Conservation (phyloP, 306 rosid species). For the Phaseolus lunatus region DNA sequence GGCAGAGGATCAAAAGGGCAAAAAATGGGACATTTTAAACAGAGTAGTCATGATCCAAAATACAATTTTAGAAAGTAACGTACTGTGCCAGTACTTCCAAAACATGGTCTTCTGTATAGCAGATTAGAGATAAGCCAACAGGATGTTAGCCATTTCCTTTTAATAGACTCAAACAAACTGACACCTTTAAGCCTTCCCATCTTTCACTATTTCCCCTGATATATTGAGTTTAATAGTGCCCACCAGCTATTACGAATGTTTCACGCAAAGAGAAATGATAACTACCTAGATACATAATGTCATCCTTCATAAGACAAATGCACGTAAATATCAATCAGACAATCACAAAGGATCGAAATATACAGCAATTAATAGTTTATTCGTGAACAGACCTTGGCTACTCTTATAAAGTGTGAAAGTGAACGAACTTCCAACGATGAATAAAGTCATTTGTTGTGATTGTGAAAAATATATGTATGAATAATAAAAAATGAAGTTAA, state of each 20-base stretch:
- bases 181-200: slow-evolving; percentile 19
- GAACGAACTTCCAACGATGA: background rate
- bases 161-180: background rate
- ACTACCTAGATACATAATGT: background rate
- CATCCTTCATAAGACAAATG: slow-evolving; percentile 18
- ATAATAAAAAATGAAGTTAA: background rate
- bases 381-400: background rate
- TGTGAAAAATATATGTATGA: background rate
- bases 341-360: slow-evolving; percentile 5
- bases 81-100: background rate
- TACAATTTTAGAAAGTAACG: slow-evolving; percentile 9
- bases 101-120: slow-evolving; percentile 13
- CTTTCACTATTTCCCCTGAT: slow-evolving; percentile 21
- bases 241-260: background rate
- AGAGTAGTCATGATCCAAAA: slow-evolving; percentile 16
- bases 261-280: slow-evolving; percentile 7
- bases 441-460: background rate
- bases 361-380: background rate
- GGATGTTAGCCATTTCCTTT: slow-evolving; percentile 13
- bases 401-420: background rate
- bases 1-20: background rate
- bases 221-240: background rate
- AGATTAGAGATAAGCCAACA: slow-evolving; percentile 19
- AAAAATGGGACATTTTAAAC: background rate
- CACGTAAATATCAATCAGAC: slow-evolving; percentile 2